Evolutionary conservation across 805 yeast species (phyloP), one percentile per base, ranked within the genome.

Genomic region (Metschnikowia reukaufii): DNA sequence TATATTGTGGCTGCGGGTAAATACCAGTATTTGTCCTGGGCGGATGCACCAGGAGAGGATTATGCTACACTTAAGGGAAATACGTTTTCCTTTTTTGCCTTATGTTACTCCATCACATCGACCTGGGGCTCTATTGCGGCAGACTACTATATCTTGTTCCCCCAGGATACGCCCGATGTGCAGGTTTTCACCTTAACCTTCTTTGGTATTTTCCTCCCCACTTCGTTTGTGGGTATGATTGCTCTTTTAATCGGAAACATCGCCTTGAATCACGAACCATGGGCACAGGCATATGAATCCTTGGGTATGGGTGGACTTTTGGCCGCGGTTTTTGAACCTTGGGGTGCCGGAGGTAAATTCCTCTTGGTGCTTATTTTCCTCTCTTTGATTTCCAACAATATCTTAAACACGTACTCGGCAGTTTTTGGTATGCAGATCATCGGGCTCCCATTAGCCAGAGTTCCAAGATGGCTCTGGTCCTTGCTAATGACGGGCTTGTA

Each of bases 121-220:
- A 87, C 96, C 1, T 89, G 96, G 96, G 91, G 95, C 37, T 84
- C 91, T 2, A 78, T 87, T 50, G 88, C 96, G 0, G 75, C 91
- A 0, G 97, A 89, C 66, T 89, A 89, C 64, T 87, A 87, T 63
- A 79, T 89, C 39, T 72, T 88, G 42, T 82, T 88, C 57, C 96
- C 96, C 1, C 92, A 86, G 58, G 71, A 74, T 34, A 79, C 87
- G 0, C 75, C 86, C 2, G 79, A 79, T 44, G 50, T 63, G 45
- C 76, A 74, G 48, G 71, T 84, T 1, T 86, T 82, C 57, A 18
- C 66, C 16, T 67, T 84, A 52, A 88, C 96, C 0, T 82, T 85
- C 54, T 67, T 81, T 19, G 86, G 86, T 2, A 81, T 84, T 18
- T 70, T 79, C 40, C 43, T 86, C 9, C 96, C 96, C 20, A 86